A percentile compares a stretch with the other conserved stretches of the same genome.
Evolutionary conservation across 257 asterid genomes (phyloP).

Genomic region (Schizonepeta tenuifolia): DNA sequence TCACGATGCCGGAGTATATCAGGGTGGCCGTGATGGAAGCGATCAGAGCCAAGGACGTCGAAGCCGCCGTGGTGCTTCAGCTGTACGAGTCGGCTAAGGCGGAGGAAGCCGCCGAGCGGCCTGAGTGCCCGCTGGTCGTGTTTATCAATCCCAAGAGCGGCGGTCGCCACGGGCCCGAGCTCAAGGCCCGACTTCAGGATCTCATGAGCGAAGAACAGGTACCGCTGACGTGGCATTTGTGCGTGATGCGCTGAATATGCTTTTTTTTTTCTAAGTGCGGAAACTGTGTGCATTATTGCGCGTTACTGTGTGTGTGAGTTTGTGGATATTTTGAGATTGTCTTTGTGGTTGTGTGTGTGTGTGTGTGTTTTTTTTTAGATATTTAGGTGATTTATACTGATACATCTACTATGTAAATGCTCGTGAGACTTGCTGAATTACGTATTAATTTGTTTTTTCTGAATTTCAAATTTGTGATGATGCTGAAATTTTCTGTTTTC

Average conservation of each 20-base stretch:
- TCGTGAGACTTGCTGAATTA: neutral
- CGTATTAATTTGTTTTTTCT: neutral
- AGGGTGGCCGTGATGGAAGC: slow-evolving; percentile 70
- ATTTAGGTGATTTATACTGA: too few species aligned
- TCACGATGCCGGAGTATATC: slow-evolving; percentile 69
- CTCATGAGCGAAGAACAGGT: slow-evolving; percentile 99
- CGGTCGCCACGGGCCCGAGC: slow-evolving; percentile 92
- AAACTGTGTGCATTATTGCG: slow-evolving; percentile 20
- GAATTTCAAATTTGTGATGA: neutral
- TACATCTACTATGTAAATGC: neutral
- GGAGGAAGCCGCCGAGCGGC: slow-evolving; percentile 35
- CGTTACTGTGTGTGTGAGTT: slow-evolving; percentile 10
- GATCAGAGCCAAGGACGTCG: slow-evolving; percentile 58
- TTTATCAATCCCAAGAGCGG: slow-evolving; percentile 90
- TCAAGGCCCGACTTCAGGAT: slow-evolving; percentile 74
- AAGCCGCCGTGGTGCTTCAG: slow-evolving; percentile 40
- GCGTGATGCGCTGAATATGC: neutral
- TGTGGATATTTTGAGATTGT: neutral
- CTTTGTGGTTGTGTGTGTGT: neutral
- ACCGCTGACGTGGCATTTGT: slow-evolving; percentile 11
- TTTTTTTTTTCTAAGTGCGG: neutral
- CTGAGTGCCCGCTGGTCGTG: slow-evolving; percentile 77
- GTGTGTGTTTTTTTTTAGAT: too few species aligned
- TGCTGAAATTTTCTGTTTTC: neutral
- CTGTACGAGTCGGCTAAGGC: slow-evolving; percentile 52